Percentiles rank a stretch among this genome's conserved stretches.
Evolutionary conservation across 2,329 filamentous ascomycete species (phyloP).

Genomic region (Stenocarpella maydis): DNA sequence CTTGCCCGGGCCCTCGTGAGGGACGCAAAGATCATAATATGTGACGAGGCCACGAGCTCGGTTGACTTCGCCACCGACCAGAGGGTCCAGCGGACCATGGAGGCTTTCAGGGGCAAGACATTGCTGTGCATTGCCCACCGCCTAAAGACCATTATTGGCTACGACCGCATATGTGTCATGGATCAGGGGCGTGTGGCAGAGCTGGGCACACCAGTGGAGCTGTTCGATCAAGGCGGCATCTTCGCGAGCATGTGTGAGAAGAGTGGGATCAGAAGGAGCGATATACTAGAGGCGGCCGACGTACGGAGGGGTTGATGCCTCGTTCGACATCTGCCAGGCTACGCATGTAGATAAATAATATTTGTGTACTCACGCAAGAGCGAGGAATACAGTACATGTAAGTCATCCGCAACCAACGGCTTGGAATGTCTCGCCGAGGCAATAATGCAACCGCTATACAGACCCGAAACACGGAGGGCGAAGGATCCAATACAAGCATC

Average conservation of each 20-base stretch:
- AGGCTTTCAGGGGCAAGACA: slow-evolving; percentile 84
- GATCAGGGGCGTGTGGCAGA: slow-evolving; percentile 88
- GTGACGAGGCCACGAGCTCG: slow-evolving; percentile 92
- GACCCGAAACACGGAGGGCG: too few species aligned
- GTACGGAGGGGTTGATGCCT: not conserved
- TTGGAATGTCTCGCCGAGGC: too few species aligned
- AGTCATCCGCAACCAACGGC: too few species aligned
- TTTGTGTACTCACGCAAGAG: too few species aligned
- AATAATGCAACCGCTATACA: too few species aligned
- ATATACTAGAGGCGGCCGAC: slow-evolving; percentile 49
- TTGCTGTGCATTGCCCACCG: slow-evolving; percentile 92
- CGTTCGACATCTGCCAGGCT: too few species aligned
- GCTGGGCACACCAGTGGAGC: slow-evolving; percentile 75
- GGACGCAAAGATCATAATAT: slow-evolving; percentile 89
- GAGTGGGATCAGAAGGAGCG: slow-evolving; percentile 74
- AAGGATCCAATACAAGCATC: too few species aligned
- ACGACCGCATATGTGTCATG: slow-evolving; percentile 98
- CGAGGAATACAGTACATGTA: too few species aligned
- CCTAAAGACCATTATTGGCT: slow-evolving; percentile 89
- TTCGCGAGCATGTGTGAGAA: slow-evolving; percentile 91
- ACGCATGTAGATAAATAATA: too few species aligned
- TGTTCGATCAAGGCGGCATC: slow-evolving; percentile 80
- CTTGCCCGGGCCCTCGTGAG: slow-evolving; percentile 90
- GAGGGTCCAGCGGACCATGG: slow-evolving; percentile 92
- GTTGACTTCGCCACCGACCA: slow-evolving; percentile 97